A percentile compares a stretch with the other conserved stretches of the same genome.
Evolutionary conservation across 805 yeast species (phyloP).

Genomic region (Ogataea nonfermentans): DNA sequence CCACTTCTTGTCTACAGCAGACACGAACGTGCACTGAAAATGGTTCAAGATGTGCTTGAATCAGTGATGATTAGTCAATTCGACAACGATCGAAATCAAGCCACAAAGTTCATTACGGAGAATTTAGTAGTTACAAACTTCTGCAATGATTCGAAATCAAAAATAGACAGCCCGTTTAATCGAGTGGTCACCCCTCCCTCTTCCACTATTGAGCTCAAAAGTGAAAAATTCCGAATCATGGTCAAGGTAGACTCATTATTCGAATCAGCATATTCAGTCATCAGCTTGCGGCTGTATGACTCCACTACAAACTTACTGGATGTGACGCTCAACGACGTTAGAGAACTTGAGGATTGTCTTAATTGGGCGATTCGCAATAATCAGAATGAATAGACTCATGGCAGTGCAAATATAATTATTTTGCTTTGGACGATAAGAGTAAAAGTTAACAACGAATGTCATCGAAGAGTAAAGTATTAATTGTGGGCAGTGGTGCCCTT

Average conservation of each 20-base stretch:
- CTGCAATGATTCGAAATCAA: slow-evolving; percentile 22
- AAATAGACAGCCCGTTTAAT: slow-evolving; percentile 22
- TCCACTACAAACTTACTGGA: slow-evolving; percentile 34
- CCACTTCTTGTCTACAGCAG: slow-evolving; percentile 59
- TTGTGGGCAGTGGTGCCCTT: slow-evolving; percentile 83
- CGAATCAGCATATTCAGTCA: slow-evolving; percentile 19
- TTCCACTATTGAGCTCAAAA: slow-evolving; percentile 19
- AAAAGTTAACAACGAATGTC: neutral
- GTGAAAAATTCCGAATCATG: slow-evolving; percentile 14
- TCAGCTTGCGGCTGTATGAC: slow-evolving; percentile 12
- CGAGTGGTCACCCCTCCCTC: slow-evolving; percentile 25
- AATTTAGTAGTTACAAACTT: slow-evolving; percentile 17
- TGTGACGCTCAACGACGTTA: slow-evolving; percentile 47
- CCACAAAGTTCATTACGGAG: slow-evolving; percentile 13
- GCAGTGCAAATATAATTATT: slow-evolving; percentile 4
- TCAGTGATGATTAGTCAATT: slow-evolving; percentile 15
- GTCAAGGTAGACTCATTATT: slow-evolving; percentile 15
- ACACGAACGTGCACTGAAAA: slow-evolving; percentile 46
- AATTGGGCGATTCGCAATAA: slow-evolving; percentile 47
- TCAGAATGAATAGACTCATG: neutral
- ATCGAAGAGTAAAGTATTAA: slow-evolving; percentile 42
- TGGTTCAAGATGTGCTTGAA: slow-evolving; percentile 30
- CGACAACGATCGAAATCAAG: slow-evolving; percentile 22
- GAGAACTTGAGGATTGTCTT: slow-evolving; percentile 54
- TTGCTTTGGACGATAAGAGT: neutral